Percentiles rank a stretch among this genome's conserved stretches.
Conservation (phyloP, 1,284 basidiomycete genomes). For the Vanrija pseudolonga region DNA sequence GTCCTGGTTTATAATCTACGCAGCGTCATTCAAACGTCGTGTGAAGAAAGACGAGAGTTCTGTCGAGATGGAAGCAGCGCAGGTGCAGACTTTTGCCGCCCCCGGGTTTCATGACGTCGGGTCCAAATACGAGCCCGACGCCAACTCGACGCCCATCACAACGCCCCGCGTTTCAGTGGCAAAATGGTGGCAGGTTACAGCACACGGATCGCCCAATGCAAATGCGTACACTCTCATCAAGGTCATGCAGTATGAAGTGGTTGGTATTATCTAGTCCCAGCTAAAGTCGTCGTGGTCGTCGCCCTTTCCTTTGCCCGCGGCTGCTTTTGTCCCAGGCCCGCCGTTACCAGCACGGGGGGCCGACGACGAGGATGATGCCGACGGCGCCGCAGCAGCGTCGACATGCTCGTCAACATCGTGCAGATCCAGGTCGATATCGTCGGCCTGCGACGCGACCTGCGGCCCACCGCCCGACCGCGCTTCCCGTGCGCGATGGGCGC, state of each 20-base stretch:
- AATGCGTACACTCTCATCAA: neutral
- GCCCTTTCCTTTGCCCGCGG: slow-evolving; percentile 1
- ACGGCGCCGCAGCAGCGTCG: neutral
- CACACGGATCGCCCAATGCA: neutral
- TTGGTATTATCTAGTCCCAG: slow-evolving; percentile 24
- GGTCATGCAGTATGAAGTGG: neutral
- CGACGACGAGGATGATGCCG: no score
- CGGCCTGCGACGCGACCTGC: slow-evolving; percentile 1
- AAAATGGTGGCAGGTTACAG: no score
- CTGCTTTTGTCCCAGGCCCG: neutral
- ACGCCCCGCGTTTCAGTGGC: no score
- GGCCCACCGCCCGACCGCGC: neutral
- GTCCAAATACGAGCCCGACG: neutral
- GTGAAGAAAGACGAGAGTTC: neutral
- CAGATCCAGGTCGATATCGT: slow-evolving; percentile 3
- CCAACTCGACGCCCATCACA: no score
- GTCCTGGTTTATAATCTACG: neutral
- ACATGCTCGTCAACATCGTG: slow-evolving; percentile 8
- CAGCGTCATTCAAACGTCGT: neutral
- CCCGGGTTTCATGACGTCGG: neutral
- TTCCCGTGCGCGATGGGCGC: slow-evolving; percentile 3
- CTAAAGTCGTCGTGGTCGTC: slow-evolving; percentile 32
- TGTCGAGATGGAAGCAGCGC: neutral
- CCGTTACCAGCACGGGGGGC: neutral
- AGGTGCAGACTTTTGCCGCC: neutral